phyloP scores from a whole-genome alignment of 139 green algal species.

The Picochlorum sp. region DNA sequence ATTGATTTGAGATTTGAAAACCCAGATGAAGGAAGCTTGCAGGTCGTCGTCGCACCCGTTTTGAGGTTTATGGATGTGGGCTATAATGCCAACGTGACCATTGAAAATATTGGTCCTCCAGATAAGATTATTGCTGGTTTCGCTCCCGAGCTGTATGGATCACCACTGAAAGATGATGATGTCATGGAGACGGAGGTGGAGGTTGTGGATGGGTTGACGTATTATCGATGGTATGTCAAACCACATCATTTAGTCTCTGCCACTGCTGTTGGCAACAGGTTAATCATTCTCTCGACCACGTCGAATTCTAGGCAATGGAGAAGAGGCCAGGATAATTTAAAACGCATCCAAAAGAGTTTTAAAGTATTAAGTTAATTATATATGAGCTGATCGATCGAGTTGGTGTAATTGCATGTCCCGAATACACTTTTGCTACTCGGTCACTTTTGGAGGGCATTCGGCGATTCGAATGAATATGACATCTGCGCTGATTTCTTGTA shows the following conservation, averaged over 20 bases:
- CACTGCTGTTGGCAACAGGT: slow-evolving; percentile 64
- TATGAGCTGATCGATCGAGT: background rate
- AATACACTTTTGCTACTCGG: background rate
- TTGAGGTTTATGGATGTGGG: slow-evolving; percentile 65
- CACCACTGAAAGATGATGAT: slow-evolving; percentile 47
- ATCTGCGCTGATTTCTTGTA: too few species aligned
- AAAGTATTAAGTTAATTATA: background rate
- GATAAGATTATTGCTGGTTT: slow-evolving; percentile 78
- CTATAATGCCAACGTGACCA: slow-evolving; percentile 42
- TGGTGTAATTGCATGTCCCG: background rate
- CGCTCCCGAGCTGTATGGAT: slow-evolving; percentile 76
- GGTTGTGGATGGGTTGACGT: slow-evolving; percentile 36
- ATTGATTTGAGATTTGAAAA: slow-evolving; percentile 55
- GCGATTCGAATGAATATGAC: background rate
- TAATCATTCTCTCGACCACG: slow-evolving; percentile 64
- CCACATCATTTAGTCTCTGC: slow-evolving; percentile 48
- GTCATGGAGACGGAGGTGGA: slow-evolving; percentile 26
- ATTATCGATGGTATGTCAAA: slow-evolving; percentile 66
- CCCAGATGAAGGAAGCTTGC: slow-evolving; percentile 56
- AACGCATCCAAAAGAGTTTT: slow-evolving; percentile 38
- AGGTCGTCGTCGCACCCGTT: slow-evolving; percentile 84
- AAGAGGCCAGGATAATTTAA: slow-evolving; percentile 29
- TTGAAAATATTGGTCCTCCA: slow-evolving; percentile 61
- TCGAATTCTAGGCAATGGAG: slow-evolving; percentile 58
- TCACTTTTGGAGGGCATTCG: background rate